Base-by-base conservation (phyloP, 1,139 yeast species). In the Torulaspora pretoriensis region DNA sequence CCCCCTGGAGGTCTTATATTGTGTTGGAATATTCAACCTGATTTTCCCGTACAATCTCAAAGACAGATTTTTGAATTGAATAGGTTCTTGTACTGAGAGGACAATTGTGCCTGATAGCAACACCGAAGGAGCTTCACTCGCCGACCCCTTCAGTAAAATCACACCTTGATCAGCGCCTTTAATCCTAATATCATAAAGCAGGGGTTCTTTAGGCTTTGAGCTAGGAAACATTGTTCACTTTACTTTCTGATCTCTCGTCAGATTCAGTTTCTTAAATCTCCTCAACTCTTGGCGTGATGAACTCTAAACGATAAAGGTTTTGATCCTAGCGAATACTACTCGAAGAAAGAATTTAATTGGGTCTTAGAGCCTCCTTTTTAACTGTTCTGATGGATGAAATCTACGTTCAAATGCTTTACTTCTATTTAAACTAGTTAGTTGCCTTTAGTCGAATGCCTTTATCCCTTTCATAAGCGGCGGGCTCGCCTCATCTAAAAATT, bases 51-150 rank as follows among this genome's bases (percentile, higher is more conserved):
- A 76, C 25, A 92, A 66, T 50, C 81, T 73, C 45, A 92, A 67
- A 5, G 78, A 65, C 49, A 92, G 64, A 55, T 75, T 77, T 59
- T 78, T 82, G 42, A 92, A 74, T 7, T 80, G 69, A 48, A 88
- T 69, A 1, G 96, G 88, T 54, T 92, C 97, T 25, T 75, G 71
- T 1, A 87, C 80, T 0, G 94, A 77, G 26, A 92, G 67, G 1
- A 85, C 92, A 19, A 92, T 80, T 19, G 79, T 79, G 4, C 98
- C 98, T 1, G 83, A 70, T 29, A 92, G 64, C 10, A 84, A 68
- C 1, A 80, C 86, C 1, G 96, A 83, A 0, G 88, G 75, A 0
- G 97, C 96, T 45, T 83, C 92, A 37, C 76, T 75, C 2, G 84
- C 78, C 2, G 79, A 59, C 1, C 98, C 98, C 56, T 90, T 83